A percentile compares a stretch with the other conserved stretches of the same genome.
phyloP scores from a whole-genome alignment of 495 filamentous ascomycete species.

The Chaetomium cochliodes region DNA sequence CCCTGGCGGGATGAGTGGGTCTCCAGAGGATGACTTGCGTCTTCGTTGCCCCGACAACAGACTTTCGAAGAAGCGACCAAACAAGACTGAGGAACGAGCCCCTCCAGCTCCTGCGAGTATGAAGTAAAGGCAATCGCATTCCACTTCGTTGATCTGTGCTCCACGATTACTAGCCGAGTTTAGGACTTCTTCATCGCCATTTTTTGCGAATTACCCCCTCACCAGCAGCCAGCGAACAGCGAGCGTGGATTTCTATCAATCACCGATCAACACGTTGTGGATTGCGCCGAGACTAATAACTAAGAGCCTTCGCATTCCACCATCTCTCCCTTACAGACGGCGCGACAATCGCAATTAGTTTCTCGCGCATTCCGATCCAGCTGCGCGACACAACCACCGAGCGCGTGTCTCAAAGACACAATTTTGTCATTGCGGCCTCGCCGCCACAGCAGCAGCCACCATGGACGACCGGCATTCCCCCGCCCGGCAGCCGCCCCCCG shows the following conservation, averaged over 20 bases:
- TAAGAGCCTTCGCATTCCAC: not conserved
- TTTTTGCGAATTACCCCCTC: not conserved
- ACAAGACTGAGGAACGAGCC: constrained; percentile 1
- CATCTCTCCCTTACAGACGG: not conserved
- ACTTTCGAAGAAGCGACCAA: not conserved
- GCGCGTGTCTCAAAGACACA: constrained; percentile 20
- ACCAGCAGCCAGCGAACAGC: not conserved
- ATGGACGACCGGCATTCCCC: constrained; percentile 50
- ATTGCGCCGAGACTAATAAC: not conserved
- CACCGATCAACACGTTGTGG: not conserved
- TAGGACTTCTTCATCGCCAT: not conserved
- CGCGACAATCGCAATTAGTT: constrained; percentile 13
- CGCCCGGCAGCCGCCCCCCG: constrained; percentile 39
- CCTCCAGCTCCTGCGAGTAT: constrained; percentile 7
- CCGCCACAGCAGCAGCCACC: constrained; percentile 31
- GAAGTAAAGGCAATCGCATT: not conserved
- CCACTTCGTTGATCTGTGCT: constrained; percentile 9
- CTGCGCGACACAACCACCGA: not conserved
- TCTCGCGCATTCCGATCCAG: not conserved
- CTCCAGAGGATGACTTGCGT: not conserved
- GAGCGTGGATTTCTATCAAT: not conserved
- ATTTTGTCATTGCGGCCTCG: constrained; percentile 24
- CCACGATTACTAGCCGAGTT: not conserved
- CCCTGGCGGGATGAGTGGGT: not conserved
- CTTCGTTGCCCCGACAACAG: constrained; percentile 1